phyloP scores from a whole-genome alignment of 352 stramenopile genomes.

The Phytophthora ohioensis region DNA sequence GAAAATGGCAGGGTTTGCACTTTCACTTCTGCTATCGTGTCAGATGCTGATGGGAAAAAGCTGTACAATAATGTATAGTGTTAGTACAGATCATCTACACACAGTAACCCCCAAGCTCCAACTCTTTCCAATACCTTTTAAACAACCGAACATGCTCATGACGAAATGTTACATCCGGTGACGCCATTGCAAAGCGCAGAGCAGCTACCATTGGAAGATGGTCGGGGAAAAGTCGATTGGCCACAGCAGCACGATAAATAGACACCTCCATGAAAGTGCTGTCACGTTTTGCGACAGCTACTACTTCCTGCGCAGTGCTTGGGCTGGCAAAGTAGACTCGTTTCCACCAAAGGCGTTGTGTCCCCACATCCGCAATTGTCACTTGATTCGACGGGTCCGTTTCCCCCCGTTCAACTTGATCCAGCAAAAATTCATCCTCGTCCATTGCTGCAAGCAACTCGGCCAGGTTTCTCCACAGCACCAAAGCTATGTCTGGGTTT shows the following conservation, averaged over 20 bases:
- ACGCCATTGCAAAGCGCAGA: slow-evolving; percentile 38
- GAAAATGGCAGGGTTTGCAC: slow-evolving; percentile 20
- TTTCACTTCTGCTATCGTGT: neutral
- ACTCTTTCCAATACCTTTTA: slow-evolving; percentile 44
- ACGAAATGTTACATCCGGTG: slow-evolving; percentile 25
- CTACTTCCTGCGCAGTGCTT: slow-evolving; percentile 39
- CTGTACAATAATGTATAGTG: slow-evolving; percentile 17
- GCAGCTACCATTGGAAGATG: slow-evolving; percentile 31
- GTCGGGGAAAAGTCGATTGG: slow-evolving; percentile 49
- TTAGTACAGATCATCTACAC: slow-evolving; percentile 18
- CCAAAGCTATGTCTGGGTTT: slow-evolving; percentile 39
- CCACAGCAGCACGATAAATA: slow-evolving; percentile 60
- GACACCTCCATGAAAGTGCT: slow-evolving; percentile 42
- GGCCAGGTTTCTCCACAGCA: slow-evolving; percentile 66
- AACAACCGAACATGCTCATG: slow-evolving; percentile 51
- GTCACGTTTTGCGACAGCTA: slow-evolving; percentile 32
- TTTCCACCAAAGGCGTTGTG: slow-evolving; percentile 64
- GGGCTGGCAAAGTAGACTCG: slow-evolving; percentile 64
- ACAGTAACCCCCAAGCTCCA: neutral
- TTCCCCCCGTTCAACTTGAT: slow-evolving; percentile 28
- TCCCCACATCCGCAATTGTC: slow-evolving; percentile 44
- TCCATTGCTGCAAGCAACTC: slow-evolving; percentile 58
- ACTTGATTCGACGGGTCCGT: slow-evolving; percentile 19
- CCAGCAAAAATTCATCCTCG: slow-evolving; percentile 49
- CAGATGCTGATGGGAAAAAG: slow-evolving; percentile 37